Evolutionary conservation across 208 protist species (phyloP).

Genomic region (Acanthamoeba rhysodes): DNA sequence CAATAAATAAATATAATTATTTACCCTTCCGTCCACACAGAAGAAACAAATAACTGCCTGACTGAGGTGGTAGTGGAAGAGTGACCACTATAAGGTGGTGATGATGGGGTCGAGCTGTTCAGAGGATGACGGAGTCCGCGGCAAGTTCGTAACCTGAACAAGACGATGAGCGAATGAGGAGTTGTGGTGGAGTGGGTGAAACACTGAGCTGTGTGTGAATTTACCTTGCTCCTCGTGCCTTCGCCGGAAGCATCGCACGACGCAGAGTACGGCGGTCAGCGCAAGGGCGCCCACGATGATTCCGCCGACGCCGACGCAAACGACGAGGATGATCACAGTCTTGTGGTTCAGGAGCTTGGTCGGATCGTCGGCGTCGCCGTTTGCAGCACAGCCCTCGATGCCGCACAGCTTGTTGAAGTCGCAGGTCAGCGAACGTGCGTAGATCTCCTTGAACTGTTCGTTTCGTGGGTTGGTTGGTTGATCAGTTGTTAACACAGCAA

Average conservation of each 20-base stretch:
- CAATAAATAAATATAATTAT: not conserved
- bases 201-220: too few species aligned
- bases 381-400: not conserved
- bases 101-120: not conserved
- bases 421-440: not conserved
- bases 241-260: not conserved
- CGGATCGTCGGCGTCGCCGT: not conserved
- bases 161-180: not conserved
- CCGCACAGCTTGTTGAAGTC: slow-evolving; percentile 31
- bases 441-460: slow-evolving; percentile 6
- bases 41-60: not conserved
- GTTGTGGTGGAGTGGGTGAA: not conserved
- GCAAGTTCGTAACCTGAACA: slow-evolving; percentile 24
- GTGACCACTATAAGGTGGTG: not conserved
- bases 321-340: not conserved
- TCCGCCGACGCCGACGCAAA: not conserved
- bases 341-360: not conserved
- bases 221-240: slow-evolving; percentile 25
- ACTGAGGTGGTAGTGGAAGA: not conserved
- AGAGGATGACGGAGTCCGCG: slow-evolving; percentile 24
- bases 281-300: not conserved
- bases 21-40: not conserved
- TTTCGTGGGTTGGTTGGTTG: not conserved
- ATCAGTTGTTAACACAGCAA: not conserved
- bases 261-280: not conserved